phyloP scores from a whole-genome alignment of 805 yeast genomes.

The Maudiozyma turicensis region DNA sequence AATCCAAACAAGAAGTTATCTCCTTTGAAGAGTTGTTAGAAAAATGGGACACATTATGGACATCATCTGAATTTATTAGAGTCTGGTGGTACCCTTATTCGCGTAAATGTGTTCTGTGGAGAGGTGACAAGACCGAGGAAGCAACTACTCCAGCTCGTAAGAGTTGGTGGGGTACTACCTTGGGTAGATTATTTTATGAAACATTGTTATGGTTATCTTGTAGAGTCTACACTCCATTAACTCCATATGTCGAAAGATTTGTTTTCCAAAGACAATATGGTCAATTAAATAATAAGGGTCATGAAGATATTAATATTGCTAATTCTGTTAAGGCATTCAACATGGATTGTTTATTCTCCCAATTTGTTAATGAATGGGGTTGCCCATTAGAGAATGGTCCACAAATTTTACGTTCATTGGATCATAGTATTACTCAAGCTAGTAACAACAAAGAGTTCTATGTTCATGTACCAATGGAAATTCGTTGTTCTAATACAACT shows the following conservation, averaged over 20 bases:
- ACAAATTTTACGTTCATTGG: slow-evolving; percentile 55
- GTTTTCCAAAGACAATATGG: slow-evolving; percentile 83
- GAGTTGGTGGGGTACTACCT: slow-evolving; percentile 76
- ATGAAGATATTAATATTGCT: slow-evolving; percentile 60
- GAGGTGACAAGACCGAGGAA: slow-evolving; percentile 69
- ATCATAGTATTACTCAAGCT: slow-evolving; percentile 52
- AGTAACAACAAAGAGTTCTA: slow-evolving; percentile 52
- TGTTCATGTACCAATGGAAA: slow-evolving; percentile 93
- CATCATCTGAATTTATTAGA: slow-evolving; percentile 80
- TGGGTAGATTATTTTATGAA: slow-evolving; percentile 77
- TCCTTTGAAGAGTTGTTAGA: slow-evolving; percentile 62
- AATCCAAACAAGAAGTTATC: slow-evolving; percentile 73
- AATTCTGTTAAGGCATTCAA: slow-evolving; percentile 79
- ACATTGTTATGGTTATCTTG: slow-evolving; percentile 71
- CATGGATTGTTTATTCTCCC: slow-evolving; percentile 92
- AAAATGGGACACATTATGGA: slow-evolving; percentile 74
- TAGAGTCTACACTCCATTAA: slow-evolving; percentile 58
- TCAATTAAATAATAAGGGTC: slow-evolving; percentile 49
- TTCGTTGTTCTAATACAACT: slow-evolving; percentile 84
- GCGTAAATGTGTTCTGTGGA: slow-evolving; percentile 78
- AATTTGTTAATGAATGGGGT: slow-evolving; percentile 96
- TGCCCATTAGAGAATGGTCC: slow-evolving; percentile 76
- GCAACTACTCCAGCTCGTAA: slow-evolving; percentile 53
- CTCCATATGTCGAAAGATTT: slow-evolving; percentile 79
- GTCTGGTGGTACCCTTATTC: slow-evolving; percentile 98